Conservation (phyloP, 352 stramenopile genomes). For the Phytophthora podocarpi region DNA sequence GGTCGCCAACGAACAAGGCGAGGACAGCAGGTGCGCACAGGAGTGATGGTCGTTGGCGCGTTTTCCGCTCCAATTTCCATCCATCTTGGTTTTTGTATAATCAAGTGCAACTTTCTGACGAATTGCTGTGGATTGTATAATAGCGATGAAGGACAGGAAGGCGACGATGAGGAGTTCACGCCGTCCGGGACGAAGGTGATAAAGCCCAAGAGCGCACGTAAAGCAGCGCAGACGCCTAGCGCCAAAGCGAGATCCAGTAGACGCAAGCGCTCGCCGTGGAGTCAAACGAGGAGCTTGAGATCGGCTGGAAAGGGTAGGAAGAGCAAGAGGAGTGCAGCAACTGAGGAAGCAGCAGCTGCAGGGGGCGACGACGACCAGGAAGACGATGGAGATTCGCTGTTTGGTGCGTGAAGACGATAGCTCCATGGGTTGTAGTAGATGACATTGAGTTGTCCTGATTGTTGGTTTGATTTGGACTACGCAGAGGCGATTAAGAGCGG, state of each 20-base stretch:
- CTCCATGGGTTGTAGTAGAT: no score
- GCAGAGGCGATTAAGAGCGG: constrained; percentile 64
- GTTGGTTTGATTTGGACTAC: constrained; percentile 5
- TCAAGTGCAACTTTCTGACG: constrained; percentile 18
- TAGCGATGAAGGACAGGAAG: constrained; percentile 33
- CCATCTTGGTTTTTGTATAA: constrained; percentile 15
- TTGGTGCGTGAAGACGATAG: constrained; percentile 24
- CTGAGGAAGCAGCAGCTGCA: not conserved
- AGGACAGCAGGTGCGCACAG: constrained; percentile 33
- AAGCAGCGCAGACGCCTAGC: constrained; percentile 17
- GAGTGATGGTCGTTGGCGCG: constrained; percentile 30
- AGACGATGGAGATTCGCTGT: constrained; percentile 30
- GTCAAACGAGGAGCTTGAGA: constrained; percentile 23
- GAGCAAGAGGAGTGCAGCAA: constrained; percentile 7
- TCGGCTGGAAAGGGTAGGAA: constrained; percentile 4
- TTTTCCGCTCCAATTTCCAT: not conserved
- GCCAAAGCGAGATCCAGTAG: constrained; percentile 20
- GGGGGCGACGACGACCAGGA: constrained; percentile 7
- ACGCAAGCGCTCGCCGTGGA: constrained; percentile 43
- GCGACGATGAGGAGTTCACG: constrained; percentile 44
- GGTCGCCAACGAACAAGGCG: constrained; percentile 17
- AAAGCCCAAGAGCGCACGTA: constrained; percentile 21
- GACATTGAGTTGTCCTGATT: constrained; percentile 1
- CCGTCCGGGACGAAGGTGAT: constrained; percentile 22
- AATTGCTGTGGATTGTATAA: not conserved